phyloP scores from a whole-genome alignment of 2,329 filamentous ascomycete species.

The Colletotrichum sp. region DNA sequence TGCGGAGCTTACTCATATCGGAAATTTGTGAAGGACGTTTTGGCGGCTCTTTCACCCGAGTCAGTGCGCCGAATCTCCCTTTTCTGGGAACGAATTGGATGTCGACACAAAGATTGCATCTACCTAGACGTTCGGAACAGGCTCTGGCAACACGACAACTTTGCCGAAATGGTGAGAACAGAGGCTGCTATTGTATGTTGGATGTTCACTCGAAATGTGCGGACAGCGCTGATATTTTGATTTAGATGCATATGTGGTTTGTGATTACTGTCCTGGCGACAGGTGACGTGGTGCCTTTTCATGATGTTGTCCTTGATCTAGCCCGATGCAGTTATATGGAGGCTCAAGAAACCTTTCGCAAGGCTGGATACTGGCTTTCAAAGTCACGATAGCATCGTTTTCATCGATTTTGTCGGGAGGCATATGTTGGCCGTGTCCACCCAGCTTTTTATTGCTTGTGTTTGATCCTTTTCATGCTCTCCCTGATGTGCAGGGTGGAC shows the following conservation, averaged over 20 bases:
- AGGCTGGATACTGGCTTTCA: not conserved
- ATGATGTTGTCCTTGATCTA: not conserved
- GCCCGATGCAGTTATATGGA: not conserved
- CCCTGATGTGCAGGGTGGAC: too few relatives aligned
- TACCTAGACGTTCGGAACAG: not conserved
- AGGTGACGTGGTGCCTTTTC: not conserved
- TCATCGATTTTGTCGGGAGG: too few relatives aligned
- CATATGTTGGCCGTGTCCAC: too few relatives aligned
- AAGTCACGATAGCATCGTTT: not conserved
- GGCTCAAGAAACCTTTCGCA: not conserved
- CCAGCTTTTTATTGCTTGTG: too few relatives aligned
- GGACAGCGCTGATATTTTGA: too few relatives aligned
- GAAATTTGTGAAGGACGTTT: not conserved
- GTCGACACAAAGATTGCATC: not conserved
- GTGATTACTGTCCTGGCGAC: not conserved
- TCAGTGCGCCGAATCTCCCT: not conserved
- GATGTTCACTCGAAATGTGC: too few relatives aligned
- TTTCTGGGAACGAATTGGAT: not conserved
- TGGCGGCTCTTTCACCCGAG: not conserved
- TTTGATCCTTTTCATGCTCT: too few relatives aligned
- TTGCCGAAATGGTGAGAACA: not conserved
- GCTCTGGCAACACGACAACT: not conserved
- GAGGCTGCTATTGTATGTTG: not conserved
- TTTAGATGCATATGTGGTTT: not conserved
- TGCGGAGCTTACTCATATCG: not conserved